Evolutionary conservation across 441 rosid species (phyloP), one percentile per base, ranked within the genome.

Genomic region (Erysimum cheiri): DNA sequence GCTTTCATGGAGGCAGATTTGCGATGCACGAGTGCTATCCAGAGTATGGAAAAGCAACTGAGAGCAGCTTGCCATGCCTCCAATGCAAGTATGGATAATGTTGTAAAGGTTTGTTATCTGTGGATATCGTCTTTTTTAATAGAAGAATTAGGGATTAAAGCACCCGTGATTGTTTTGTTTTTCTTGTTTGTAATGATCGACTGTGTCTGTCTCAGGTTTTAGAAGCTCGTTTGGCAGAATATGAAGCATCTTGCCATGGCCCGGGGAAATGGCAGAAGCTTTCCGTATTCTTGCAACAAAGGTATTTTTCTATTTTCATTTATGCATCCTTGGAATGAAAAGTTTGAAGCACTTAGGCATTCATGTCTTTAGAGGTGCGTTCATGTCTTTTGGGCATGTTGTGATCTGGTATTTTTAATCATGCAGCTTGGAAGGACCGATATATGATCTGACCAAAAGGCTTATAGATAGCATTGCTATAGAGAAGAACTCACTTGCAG

Each of bases 191-290:
- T 47, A 58, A 65, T 33, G 47, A 35, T 31, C 14, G 6, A 61
- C 39, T 53, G 62, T 62, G 67, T 60, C 71, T 77, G 67, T 60
- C 71, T 77, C 88, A 96, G 98, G 91, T 92, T 67, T 83, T 95
- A 74, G 98, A 96, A 77, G 84, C 80, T 69, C 88, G 92, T 76
- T 49, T 92, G 22, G 81, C 91, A 3, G 96, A 91, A 62, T 96
- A 92, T 63, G 97, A 92, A 58, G 82, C 80, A 66, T 81, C 89
- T 29, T 85, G 85, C 73, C 92, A 86, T 81, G 98, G 99, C 62
- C 98, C 98, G 4, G 88, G 88, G 62, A 92, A 96, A 78, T 96
- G 98, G 97, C 91, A 91, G 84, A 96, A 92, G 78, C 80, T 92
- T 76, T 91, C 89, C 28, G 77, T 66, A 52, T 96, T 91, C 81